phyloP scores from a whole-genome alignment of 495 filamentous ascomycete species.

The Daldinia grandis region DNA sequence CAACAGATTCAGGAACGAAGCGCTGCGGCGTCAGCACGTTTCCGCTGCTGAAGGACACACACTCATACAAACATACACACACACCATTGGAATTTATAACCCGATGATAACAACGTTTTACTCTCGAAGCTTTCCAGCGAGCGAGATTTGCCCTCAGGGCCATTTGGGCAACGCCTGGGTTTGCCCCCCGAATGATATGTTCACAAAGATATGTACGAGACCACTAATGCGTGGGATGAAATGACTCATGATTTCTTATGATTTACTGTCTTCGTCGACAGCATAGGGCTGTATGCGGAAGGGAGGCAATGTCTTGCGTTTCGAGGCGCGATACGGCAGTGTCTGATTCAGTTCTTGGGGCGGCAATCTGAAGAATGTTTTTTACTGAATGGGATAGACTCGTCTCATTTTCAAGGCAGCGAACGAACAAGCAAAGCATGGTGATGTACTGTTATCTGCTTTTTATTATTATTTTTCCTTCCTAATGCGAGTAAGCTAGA shows the following conservation, averaged over 20 bases:
- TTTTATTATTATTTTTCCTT: slow-evolving; percentile 11
- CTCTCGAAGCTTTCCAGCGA: slow-evolving; percentile 31
- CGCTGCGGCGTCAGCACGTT: slow-evolving; percentile 53
- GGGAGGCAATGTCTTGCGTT: slow-evolving; percentile 20
- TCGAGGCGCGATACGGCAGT: slow-evolving; percentile 25
- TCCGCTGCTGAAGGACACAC: slow-evolving; percentile 50
- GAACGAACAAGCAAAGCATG: slow-evolving; percentile 22
- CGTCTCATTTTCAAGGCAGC: slow-evolving; percentile 35
- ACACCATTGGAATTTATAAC: slow-evolving; percentile 21
- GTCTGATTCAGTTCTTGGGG: slow-evolving; percentile 17
- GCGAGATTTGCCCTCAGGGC: slow-evolving; percentile 24
- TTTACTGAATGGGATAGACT: slow-evolving; percentile 24
- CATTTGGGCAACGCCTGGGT: slow-evolving; percentile 20
- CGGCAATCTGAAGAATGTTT: slow-evolving; percentile 10
- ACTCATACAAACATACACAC: too few species aligned
- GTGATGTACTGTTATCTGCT: slow-evolving; percentile 33
- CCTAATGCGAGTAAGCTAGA: slow-evolving; percentile 24
- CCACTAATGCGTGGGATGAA: slow-evolving; percentile 32
- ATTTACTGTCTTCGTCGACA: slow-evolving; percentile 20
- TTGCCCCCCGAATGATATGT: slow-evolving; percentile 37
- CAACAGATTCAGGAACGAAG: slow-evolving; percentile 74
- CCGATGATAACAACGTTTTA: slow-evolving; percentile 38
- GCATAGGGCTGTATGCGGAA: slow-evolving; percentile 13
- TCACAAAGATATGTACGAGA: slow-evolving; percentile 38
- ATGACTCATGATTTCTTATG: slow-evolving; percentile 42